Evolutionary conservation across 352 stramenopile genomes (phyloP).

Genomic region (Phytophthora aleatoria): DNA sequence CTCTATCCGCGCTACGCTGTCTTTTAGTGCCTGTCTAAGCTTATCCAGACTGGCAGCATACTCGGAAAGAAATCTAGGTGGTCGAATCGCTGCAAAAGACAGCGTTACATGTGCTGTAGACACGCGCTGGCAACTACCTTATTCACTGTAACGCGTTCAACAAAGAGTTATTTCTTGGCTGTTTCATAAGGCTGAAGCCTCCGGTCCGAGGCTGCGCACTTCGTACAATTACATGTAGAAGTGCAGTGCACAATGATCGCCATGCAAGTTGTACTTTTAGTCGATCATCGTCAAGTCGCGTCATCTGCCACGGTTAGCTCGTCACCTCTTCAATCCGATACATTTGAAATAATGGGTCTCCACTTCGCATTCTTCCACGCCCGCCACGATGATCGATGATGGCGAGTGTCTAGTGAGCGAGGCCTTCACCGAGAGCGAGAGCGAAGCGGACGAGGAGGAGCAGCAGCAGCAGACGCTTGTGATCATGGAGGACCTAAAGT

Average conservation of each 20-base stretch:
- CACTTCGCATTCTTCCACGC: background rate
- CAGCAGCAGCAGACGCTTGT: slow-evolving; percentile 29
- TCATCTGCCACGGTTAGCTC: background rate
- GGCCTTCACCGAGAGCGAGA: slow-evolving; percentile 33
- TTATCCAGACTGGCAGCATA: background rate
- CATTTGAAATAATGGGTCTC: background rate
- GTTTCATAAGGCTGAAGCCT: background rate
- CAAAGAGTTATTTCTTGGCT: background rate
- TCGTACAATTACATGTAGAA: background rate
- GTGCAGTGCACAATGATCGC: slow-evolving; percentile 3
- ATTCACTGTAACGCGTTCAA: background rate
- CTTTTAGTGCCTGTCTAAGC: background rate
- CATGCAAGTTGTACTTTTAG: slow-evolving; percentile 7
- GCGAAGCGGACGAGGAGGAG: slow-evolving; percentile 12
- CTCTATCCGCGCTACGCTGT: background rate
- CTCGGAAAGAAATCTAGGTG: background rate
- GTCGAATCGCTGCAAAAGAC: background rate
- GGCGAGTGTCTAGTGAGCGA: slow-evolving; percentile 24
- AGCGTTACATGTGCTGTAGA: background rate
- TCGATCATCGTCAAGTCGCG: slow-evolving; percentile 1
- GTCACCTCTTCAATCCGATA: slow-evolving; percentile 10
- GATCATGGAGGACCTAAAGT: slow-evolving; percentile 24
- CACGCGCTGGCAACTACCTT: background rate
- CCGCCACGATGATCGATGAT: slow-evolving; percentile 13
- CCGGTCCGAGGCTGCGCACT: background rate